A percentile compares a stretch with the other conserved stretches of the same genome.
Conservation (phyloP, 2,329 filamentous ascomycete species). For the Venturia nashicola region DNA sequence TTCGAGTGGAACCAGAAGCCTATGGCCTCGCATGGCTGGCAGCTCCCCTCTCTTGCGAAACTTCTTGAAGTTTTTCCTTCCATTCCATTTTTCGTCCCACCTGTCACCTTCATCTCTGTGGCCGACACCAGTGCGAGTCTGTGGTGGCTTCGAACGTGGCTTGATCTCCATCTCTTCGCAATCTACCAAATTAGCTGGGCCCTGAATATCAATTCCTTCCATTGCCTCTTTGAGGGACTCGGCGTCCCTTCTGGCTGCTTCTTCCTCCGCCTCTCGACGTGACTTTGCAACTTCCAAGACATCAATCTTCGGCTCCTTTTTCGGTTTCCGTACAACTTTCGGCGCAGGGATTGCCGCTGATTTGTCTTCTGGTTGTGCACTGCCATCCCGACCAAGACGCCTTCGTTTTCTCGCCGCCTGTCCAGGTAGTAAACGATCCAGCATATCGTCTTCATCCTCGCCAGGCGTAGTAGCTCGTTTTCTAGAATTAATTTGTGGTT, state of each 20-base stretch:
- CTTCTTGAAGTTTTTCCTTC: conserved; percentile 88
- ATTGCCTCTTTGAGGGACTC: conserved; percentile 44
- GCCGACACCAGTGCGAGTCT: conserved; percentile 13
- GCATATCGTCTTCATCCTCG: conserved; percentile 39
- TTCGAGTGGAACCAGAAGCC: conserved; percentile 58
- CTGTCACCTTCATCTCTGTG: conserved; percentile 40
- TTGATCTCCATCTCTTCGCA: conserved; percentile 64
- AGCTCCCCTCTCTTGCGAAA: conserved; percentile 49
- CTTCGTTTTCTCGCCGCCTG: conserved; percentile 70
- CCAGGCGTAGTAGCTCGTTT: conserved; percentile 18
- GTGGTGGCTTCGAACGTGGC: conserved; percentile 13
- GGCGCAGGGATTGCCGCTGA: conserved; percentile 13
- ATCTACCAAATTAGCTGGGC: conserved; percentile 61
- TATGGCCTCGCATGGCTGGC: conserved; percentile 27
- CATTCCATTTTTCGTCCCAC: conserved; percentile 88
- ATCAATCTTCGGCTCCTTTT: conserved; percentile 49
- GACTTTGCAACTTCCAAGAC: conserved; percentile 52
- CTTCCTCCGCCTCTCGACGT: conserved; percentile 40
- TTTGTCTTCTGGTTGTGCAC: conserved; percentile 8
- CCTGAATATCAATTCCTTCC: conserved; percentile 55
- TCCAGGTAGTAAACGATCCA: conserved; percentile 64
- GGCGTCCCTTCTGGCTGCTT: conserved; percentile 49
- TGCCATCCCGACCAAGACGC: conserved; percentile 36
- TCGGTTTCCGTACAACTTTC: conserved; percentile 31
- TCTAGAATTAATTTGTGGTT: conserved; percentile 16